Conservation (phyloP, 257 asterid species). For the Ilex asprella region DNA sequence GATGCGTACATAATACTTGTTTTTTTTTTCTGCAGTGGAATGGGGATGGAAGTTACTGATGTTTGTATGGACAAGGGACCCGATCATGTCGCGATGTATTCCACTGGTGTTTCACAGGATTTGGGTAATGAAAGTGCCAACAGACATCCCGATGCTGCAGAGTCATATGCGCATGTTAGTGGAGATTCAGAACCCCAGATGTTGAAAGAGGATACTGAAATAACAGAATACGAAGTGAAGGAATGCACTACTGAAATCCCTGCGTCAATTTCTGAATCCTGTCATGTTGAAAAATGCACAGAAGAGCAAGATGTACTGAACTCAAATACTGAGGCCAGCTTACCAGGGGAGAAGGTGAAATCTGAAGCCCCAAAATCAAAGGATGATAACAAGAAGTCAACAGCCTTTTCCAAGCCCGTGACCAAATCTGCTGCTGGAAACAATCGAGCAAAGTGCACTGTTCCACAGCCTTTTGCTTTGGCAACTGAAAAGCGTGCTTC, state of each 20-base stretch:
- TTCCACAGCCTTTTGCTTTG: constrained; percentile 84
- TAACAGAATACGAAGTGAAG: constrained; percentile 51
- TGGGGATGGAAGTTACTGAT: constrained; percentile 59
- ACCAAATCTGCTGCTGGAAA: constrained; percentile 36
- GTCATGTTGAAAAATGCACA: constrained; percentile 21
- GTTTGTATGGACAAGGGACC: constrained; percentile 68
- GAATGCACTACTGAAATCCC: constrained; percentile 48
- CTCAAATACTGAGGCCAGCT: constrained; percentile 17
- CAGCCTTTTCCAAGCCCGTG: constrained; percentile 30
- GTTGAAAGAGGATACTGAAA: constrained; percentile 35
- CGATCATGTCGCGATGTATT: constrained; percentile 36
- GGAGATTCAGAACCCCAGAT: constrained; percentile 29
- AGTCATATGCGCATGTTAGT: constrained; percentile 27
- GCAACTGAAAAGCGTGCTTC: constrained; percentile 82
- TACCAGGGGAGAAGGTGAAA: constrained; percentile 14
- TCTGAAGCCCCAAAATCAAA: constrained; percentile 27
- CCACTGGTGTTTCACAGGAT: constrained; percentile 31
- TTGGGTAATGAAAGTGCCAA: constrained; percentile 10
- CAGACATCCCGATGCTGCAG: constrained; percentile 23
- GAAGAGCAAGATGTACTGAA: constrained; percentile 19
- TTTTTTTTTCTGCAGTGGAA: constrained; percentile 28
- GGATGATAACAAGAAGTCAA: constrained; percentile 30
- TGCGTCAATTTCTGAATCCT: constrained; percentile 20
- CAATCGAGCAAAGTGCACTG: constrained; percentile 61
- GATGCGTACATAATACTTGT: background rate